phyloP scores from a whole-genome alignment of 495 filamentous ascomycete species.

The Penicillium tannophilum region DNA sequence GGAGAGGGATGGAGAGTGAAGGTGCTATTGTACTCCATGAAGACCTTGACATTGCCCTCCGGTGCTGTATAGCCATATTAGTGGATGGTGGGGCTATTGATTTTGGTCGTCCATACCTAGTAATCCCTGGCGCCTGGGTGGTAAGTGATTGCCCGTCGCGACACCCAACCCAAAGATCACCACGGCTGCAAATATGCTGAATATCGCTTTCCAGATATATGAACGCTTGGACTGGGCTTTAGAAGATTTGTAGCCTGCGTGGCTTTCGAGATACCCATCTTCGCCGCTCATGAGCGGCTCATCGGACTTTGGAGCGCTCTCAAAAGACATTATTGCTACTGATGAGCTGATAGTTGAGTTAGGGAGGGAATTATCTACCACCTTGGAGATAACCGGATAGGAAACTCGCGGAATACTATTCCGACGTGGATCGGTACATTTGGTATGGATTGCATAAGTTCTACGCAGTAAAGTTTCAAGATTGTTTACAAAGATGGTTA shows the following conservation, averaged over 20 bases:
- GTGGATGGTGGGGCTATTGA: no score
- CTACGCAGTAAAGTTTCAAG: no score
- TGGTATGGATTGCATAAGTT: no score
- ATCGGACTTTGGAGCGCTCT: neutral
- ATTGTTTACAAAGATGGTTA: no score
- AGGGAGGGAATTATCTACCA: no score
- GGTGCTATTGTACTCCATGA: neutral
- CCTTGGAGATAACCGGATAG: no score
- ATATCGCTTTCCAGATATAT: neutral
- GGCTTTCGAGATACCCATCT: neutral
- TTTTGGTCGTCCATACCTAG: neutral
- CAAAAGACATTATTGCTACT: neutral
- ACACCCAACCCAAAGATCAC: neutral
- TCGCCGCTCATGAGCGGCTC: constrained; percentile 7
- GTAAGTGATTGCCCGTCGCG: neutral
- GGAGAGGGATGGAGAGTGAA: neutral
- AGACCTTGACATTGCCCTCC: neutral
- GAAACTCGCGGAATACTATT: no score
- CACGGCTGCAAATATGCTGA: neutral
- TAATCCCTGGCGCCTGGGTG: neutral
- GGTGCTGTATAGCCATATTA: neutral
- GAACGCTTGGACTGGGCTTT: neutral
- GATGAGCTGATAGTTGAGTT: neutral
- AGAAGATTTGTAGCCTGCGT: neutral
- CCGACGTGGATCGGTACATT: no score